phyloP scores from a whole-genome alignment of 225 moss, liverwort and hornwort species.

The Rhytidiadelphus loreus region DNA sequence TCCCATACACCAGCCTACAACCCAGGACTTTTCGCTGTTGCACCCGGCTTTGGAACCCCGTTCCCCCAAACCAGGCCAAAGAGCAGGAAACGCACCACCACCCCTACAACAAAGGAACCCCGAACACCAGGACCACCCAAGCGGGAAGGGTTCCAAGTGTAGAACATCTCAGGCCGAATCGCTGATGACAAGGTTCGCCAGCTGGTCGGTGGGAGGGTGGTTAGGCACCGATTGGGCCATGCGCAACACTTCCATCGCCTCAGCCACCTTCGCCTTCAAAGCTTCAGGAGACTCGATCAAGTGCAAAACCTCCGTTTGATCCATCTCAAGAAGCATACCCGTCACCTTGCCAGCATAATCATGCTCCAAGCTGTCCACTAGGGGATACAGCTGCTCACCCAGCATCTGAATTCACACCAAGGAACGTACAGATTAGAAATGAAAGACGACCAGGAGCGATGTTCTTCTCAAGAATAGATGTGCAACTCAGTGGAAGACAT shows the following conservation, averaged over 20 bases:
- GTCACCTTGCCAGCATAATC: conserved; percentile 93
- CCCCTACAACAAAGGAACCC: neutral
- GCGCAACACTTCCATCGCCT: conserved; percentile 92
- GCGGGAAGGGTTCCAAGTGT: neutral
- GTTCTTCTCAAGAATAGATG: neutral
- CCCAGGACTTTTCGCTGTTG: conserved; percentile 20
- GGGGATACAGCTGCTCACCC: conserved; percentile 87
- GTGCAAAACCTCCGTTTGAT: conserved; percentile 94
- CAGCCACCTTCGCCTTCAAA: conserved; percentile 81
- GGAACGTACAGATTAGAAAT: neutral
- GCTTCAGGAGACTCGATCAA: conserved; percentile 97
- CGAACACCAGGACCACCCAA: neutral
- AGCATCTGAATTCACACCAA: conserved; percentile 50
- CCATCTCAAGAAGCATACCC: conserved; percentile 98
- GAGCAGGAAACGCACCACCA: conserved; percentile 16
- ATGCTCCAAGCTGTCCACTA: conserved; percentile 84
- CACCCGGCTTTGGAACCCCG: neutral
- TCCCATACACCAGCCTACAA: neutral
- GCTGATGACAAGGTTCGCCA: conserved; percentile 44
- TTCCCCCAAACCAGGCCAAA: neutral
- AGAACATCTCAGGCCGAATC: conserved; percentile 26
- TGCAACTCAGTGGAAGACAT: neutral
- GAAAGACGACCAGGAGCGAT: neutral
- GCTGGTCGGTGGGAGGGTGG: conserved; percentile 60
- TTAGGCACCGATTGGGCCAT: conserved; percentile 69